These are phyloP conservation scores for Geranium incanum DNA, from an alignment of 441 rosid species.

Conservation along the genomic window DNA sequence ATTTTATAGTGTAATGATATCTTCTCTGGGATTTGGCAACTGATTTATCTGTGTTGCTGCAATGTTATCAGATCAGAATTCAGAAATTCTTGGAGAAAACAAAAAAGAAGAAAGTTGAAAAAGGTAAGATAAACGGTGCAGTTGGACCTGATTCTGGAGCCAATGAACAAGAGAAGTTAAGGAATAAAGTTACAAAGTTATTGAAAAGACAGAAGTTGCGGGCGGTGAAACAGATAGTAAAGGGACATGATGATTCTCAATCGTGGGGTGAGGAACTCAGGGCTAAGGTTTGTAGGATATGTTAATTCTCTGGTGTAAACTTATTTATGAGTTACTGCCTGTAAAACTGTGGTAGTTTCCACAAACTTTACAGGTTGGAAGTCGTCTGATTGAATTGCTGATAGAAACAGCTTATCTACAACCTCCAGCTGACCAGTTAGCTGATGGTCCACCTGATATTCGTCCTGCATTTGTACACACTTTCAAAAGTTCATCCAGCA, in stretches of 20 bases:
- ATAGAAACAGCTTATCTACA: constrained; percentile 83
- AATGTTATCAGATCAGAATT: constrained; percentile 58
- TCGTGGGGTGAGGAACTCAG: constrained; percentile 90
- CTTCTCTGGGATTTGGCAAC: not conserved
- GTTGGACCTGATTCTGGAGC: constrained; percentile 2
- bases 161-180: constrained; percentile 48
- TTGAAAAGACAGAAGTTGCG: constrained; percentile 58
- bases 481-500: constrained; percentile 4
- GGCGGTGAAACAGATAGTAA: constrained; percentile 52
- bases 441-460: constrained; percentile 69
- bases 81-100: constrained; percentile 58
- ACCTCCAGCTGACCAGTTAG: constrained; percentile 63
- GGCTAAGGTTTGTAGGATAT: constrained; percentile 53
- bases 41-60: constrained; percentile 10
- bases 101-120: constrained; percentile 44
- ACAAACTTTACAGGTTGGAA: constrained; percentile 59
- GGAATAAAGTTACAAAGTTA: constrained; percentile 49
- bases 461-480: constrained; percentile 87
- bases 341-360: constrained; percentile 17
- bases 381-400: constrained; percentile 73
- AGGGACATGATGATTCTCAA: constrained; percentile 44
- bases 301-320: constrained; percentile 15
- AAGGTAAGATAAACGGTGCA: constrained; percentile 16
- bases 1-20: not conserved
- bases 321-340: constrained; percentile 4